These are phyloP conservation scores for Leishmania turanica DNA, from an alignment of 208 protist species.

Conservation along the genomic window DNA sequence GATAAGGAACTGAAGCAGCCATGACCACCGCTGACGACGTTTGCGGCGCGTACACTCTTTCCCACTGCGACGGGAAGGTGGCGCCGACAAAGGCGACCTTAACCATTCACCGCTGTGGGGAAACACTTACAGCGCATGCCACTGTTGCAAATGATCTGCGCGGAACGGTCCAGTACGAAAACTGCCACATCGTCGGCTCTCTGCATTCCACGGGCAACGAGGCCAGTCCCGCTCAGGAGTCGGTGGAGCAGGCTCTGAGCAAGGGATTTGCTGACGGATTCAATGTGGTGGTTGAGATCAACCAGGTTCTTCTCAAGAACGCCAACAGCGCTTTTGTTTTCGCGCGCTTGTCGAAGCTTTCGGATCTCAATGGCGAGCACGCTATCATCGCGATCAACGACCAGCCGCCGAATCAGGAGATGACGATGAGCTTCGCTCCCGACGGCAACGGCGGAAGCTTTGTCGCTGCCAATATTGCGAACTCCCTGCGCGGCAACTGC, in stretches of 20 bases:
- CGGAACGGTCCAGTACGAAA: conserved; percentile 37
- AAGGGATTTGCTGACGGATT: conserved; percentile 59
- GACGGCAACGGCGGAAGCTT: conserved; percentile 45
- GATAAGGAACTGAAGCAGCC: conserved; percentile 2
- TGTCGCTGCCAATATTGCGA: conserved; percentile 52
- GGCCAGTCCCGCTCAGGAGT: conserved; percentile 40
- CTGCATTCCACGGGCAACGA: conserved; percentile 48
- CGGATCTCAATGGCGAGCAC: conserved; percentile 63
- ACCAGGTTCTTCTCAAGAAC: conserved; percentile 58
- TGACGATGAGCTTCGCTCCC: conserved; percentile 46
- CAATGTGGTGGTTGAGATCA: conserved; percentile 32
- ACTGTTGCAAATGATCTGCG: conserved; percentile 53
- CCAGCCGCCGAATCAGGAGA: conserved; percentile 43
- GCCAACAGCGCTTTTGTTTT: conserved; percentile 48
- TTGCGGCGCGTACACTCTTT: conserved; percentile 56
- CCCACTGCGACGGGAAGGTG: conserved; percentile 48
- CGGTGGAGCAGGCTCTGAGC: conserved; percentile 50
- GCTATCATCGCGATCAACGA: conserved; percentile 56
- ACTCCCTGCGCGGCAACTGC: conserved; percentile 64
- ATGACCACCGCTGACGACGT: conserved; percentile 44
- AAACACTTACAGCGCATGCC: conserved; percentile 36
- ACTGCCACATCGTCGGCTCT: conserved; percentile 37
- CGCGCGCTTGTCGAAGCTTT: conserved; percentile 32
- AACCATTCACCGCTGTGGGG: conserved; percentile 34
- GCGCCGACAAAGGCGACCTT: conserved; percentile 35